Base-by-base conservation (phyloP, 2,329 filamentous ascomycete species). In the Diaporthe sp. region DNA sequence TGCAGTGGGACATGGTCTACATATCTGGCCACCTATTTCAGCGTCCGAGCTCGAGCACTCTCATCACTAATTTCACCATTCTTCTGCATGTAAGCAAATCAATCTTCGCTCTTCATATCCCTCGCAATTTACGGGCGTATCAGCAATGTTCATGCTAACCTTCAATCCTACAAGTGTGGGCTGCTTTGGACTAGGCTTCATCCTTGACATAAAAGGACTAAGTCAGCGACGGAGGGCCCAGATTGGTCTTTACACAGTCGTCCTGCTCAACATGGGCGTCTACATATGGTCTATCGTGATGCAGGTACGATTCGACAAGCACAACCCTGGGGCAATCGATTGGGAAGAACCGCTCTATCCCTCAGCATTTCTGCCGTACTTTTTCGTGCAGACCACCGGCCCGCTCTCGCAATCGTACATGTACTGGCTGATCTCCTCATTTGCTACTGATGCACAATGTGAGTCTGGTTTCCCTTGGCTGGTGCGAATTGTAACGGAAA, bases 211-310 rank as follows among this genome's bases (percentile, higher is more conserved):
- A 60, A 85, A 85, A 71, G 68, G 77, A 34, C 76, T 86, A 13
- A 83, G 83, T 75, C 85, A 86, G 72, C 84, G 87, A 12, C 85
- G 86, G 28, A 83, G 87, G 17, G 87, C 86, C 22, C 86, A 88
- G 74, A 75, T 86, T 6, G 86, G 86, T 65, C 83, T 88, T 9
- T 85, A 85, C 76, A 85, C 82, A 4, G 86, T 88, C 7, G 83
- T 86, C 3, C 79, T 85, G n/a, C 83, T 87, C 9, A 88, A 88
- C 60, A 76, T 85, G 6, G 86, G 85, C n/a, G 86, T 87, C 0
- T 88, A 88, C 71, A 85, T 88, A 75, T 88, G 86, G 87, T 87
- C 86, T 1, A 87, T 88, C 71, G 81, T 87, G 28, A 88, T 88
- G 84, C 85, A 88, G 76, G 80, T 80, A 12, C 80, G 79, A 28